Percentiles rank a stretch among this genome's conserved stretches.
Evolutionary conservation across 148 eudicot species (phyloP).

Genomic region (Fagopyrum esculentum): DNA sequence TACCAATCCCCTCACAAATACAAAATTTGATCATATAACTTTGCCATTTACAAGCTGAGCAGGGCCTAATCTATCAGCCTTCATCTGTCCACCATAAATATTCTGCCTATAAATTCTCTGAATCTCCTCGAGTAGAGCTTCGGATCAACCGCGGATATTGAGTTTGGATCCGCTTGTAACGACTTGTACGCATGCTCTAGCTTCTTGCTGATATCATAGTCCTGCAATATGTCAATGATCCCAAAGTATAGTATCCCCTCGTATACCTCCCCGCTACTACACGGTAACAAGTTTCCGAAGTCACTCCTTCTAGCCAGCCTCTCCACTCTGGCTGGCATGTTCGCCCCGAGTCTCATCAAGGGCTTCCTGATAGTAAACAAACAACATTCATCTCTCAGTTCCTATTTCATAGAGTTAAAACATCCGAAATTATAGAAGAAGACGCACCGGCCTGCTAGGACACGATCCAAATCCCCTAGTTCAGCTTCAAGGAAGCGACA

Average conservation of each 20-base stretch:
- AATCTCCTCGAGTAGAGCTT: slow-evolving; percentile 88
- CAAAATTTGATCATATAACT: too few species aligned
- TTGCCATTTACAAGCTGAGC: too few species aligned
- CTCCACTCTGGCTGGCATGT: slow-evolving; percentile 95
- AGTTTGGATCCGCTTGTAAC: slow-evolving; percentile 77
- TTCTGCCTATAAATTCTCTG: slow-evolving; percentile 72
- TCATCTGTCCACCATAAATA: slow-evolving; percentile 69
- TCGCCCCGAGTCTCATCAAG: slow-evolving; percentile 74
- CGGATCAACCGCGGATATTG: slow-evolving; percentile 93
- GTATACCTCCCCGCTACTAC: slow-evolving; percentile 47
- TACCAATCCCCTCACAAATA: too few species aligned
- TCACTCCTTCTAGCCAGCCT: slow-evolving; percentile 60
- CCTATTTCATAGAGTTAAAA: neutral
- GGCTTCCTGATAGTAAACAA: slow-evolving; percentile 49
- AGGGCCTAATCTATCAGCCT: too few species aligned
- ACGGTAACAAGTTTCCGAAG: slow-evolving; percentile 33
- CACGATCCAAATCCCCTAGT: slow-evolving; percentile 77
- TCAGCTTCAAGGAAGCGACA: slow-evolving; percentile 95
- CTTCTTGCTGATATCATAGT: slow-evolving; percentile 89
- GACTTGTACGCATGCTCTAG: slow-evolving; percentile 94
- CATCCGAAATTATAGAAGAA: neutral
- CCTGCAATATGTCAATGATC: slow-evolving; percentile 85
- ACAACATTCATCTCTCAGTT: neutral
- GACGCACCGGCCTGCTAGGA: slow-evolving; percentile 72
- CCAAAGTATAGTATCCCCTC: slow-evolving; percentile 89